Base-by-base conservation (phyloP, 2,329 filamentous ascomycete genomes). In the Monosporascus sp. region DNA sequence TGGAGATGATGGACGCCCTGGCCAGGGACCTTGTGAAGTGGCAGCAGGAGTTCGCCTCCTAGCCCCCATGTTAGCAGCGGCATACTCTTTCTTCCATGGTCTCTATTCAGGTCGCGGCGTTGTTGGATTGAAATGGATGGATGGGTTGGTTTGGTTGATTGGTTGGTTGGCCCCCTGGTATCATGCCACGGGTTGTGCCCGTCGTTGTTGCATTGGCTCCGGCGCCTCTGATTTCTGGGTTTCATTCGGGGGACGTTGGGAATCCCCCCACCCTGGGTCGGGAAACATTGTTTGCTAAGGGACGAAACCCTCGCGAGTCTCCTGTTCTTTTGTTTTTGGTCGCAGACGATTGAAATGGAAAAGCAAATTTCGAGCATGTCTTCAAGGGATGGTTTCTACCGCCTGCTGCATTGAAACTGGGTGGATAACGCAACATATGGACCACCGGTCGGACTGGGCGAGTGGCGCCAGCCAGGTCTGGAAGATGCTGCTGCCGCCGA, bases 1-100 rank as follows among this genome's bases (percentile, higher is more conserved):
- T 90, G 59, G 90, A 95, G 71, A 95, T 96, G 90, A 95, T 95
- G 90, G 91, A 95, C 68, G 80, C 85, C 61, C 72, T 96, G 68
- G 92, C 88, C 56, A 81, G 88, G 57, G 85, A 91, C 67, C 79
- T 96, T 64, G 82, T 93, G 60, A 87, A 88, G 64, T 96, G 90
- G 90, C 90, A 96, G 73, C 86, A 87, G 59, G 82, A 89, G 64
- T 91, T 81, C 61, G 68, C 74, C 24, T 60, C 64, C n/a, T 53
- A 51, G 72, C 60, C 66, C 57, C 17, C 46, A 16, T 67, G 49
- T 61, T 37, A 53, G 22, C 11, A 46, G 16, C 45, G 26, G 51
- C 7, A 36, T 51, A 19, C 17, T 36, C 48, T 40, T 27, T 27
- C 41, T 46, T 51, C 31, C 41, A 49, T 5, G 51, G 40, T 51